Percentiles rank a stretch among this genome's conserved stretches.
phyloP scores from a whole-genome alignment of 1,284 basidiomycete genomes.

The Gymnopus androsaceus region DNA sequence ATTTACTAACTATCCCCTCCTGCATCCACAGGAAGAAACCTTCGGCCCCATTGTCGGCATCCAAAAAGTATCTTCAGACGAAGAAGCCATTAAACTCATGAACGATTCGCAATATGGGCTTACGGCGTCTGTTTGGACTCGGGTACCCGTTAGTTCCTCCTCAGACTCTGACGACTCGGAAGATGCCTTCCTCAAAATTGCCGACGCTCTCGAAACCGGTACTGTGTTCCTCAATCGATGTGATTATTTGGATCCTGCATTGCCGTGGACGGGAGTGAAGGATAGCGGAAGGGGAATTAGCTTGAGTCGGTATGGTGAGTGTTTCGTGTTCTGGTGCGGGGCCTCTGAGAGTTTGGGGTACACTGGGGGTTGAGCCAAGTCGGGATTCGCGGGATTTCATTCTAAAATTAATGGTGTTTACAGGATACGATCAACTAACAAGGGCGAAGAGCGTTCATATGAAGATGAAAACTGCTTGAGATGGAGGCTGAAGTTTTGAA shows the following conservation, averaged over 20 bases:
- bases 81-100: constrained; percentile 87
- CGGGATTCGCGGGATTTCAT: too few species aligned
- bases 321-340: background rate
- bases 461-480: constrained; percentile 49
- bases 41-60: constrained; percentile 92
- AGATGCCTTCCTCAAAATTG: constrained; percentile 68
- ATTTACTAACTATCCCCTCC: background rate
- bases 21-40: constrained; percentile 64
- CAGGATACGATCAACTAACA: constrained; percentile 80
- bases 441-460: constrained; percentile 77
- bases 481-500: background rate
- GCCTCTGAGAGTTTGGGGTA: background rate
- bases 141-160: too few species aligned
- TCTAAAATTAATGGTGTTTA: too few species aligned
- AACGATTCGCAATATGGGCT: constrained; percentile 96
- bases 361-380: background rate
- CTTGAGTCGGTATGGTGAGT: constrained; percentile 83
- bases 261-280: constrained; percentile 94
- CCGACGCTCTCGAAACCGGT: constrained; percentile 79
- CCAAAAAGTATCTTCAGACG: constrained; percentile 83
- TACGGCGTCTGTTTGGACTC: constrained; percentile 93
- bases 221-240: constrained; percentile 93
- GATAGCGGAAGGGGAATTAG: constrained; percentile 90
- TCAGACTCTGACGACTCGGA: constrained; percentile 59
- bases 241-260: constrained; percentile 87